Percentiles rank a stretch among this genome's conserved stretches.
Conservation (phyloP, 345 rosid species). For the Zanthoxylum bungeanum region DNA sequence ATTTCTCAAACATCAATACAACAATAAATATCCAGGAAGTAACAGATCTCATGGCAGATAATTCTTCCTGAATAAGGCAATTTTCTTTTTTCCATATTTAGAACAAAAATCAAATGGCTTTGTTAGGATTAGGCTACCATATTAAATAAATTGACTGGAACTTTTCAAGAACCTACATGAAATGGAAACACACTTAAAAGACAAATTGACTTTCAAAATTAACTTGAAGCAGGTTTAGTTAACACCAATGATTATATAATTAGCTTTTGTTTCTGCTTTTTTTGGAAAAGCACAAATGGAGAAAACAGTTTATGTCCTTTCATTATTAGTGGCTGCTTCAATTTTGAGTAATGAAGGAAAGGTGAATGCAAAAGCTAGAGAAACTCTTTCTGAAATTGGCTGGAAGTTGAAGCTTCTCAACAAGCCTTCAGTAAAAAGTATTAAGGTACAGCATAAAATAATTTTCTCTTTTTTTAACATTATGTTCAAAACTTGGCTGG, state of each 20-base stretch:
- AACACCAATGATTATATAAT: background rate
- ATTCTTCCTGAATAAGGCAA: background rate
- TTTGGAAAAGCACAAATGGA: background rate
- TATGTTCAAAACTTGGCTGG: background rate
- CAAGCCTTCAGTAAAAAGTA: constrained; percentile 45
- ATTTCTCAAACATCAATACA: background rate
- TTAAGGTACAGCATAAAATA: constrained; percentile 21
- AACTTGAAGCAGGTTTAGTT: background rate
- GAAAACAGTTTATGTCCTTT: constrained; percentile 3
- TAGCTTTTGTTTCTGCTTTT: background rate
- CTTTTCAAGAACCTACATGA: background rate
- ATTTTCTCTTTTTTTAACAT: background rate
- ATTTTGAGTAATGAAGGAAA: constrained; percentile 10
- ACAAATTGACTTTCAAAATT: background rate
- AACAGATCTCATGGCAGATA: background rate
- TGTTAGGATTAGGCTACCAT: background rate
- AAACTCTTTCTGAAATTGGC: constrained; percentile 20
- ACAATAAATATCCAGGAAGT: background rate
- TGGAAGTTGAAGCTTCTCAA: constrained; percentile 38
- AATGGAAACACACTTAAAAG: background rate
- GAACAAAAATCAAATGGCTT: background rate
- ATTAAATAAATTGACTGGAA: background rate
- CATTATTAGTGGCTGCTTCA: background rate
- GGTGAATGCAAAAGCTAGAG: constrained; percentile 4
- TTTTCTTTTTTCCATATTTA: too few species aligned